A percentile compares a stretch with the other conserved stretches of the same genome.
These are phyloP conservation scores for Ustilaginoidea virens DNA, from an alignment of 2,329 filamentous ascomycete genomes.

Conservation along the genomic window DNA sequence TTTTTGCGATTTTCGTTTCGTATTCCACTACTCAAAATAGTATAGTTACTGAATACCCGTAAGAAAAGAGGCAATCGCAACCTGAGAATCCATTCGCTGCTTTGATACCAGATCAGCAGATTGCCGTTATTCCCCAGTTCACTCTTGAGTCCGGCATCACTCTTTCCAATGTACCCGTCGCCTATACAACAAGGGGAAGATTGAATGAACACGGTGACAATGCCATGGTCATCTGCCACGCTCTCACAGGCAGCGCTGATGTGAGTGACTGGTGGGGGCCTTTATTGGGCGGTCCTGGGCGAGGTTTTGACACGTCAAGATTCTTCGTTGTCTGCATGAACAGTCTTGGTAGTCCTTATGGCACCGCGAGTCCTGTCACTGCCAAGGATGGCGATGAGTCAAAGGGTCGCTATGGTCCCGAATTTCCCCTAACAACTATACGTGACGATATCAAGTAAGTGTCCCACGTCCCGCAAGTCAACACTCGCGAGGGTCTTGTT, in stretches of 20 bases:
- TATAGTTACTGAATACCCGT: conserved; percentile 45
- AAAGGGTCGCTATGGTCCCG: conserved; percentile 74
- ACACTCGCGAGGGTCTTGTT: neutral
- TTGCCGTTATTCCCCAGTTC: conserved; percentile 77
- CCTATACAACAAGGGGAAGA: conserved; percentile 50
- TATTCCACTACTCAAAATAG: conserved; percentile 17
- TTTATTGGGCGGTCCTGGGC: conserved; percentile 59
- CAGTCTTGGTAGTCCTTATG: conserved; percentile 72
- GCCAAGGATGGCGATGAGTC: conserved; percentile 64
- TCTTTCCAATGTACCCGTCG: conserved; percentile 59
- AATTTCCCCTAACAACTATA: conserved; percentile 91
- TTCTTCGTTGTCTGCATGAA: conserved; percentile 85
- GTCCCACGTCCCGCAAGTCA: neutral
- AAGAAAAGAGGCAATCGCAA: conserved; percentile 53
- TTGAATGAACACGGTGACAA: conserved; percentile 45
- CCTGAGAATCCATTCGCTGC: conserved; percentile 82
- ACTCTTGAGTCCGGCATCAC: conserved; percentile 84
- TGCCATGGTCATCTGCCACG: conserved; percentile 68
- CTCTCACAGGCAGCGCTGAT: conserved; percentile 72
- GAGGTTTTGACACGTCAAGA: conserved; percentile 62
- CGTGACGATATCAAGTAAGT: conserved; percentile 85
- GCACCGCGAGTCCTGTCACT: conserved; percentile 77
- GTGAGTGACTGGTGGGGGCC: conserved; percentile 84
- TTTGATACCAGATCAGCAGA: conserved; percentile 77
- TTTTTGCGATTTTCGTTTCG: no score